Evolutionary conservation across 257 asterid genomes (phyloP), one percentile per base, ranked within the genome.

Genomic region (Solanum commersonii): DNA sequence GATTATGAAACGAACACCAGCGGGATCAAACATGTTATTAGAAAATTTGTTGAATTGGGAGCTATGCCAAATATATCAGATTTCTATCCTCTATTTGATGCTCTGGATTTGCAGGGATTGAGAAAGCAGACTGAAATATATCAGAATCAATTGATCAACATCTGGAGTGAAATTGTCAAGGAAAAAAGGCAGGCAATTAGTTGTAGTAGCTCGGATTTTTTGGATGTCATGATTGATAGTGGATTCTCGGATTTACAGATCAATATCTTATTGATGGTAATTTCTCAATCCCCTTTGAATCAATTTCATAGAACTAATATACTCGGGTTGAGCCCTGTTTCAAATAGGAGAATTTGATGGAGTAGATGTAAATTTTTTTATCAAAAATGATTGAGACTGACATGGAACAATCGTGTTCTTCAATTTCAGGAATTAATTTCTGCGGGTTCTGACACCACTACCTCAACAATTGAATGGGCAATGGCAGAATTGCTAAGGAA

Each of bases 361-460:
- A 33, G 27, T 9, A 72, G 12, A 34, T 34, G 4, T 33, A 5
- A 5, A 2, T 1, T 35, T 73, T 73, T 22, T 74, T 10, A 22
- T 22, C 8, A 74, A 33, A 35, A 37, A 5, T 37, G 33, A 37
- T 12, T 38, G 33, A 22, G 10, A 23, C 56, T 37, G 2, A 34
- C 16, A 35, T 35, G 23, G 82, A 52, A 23, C 49, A 18, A 29
- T 33, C 46, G 10, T 37, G 13, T 52, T 0, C 76, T 31, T 67
- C 77, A 6, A 29, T 76, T 34, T 52, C 27, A 89, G 89, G 92
- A 89, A 33, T 23, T 94, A 16, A 86, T 94, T 38, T 1, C 78
- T 35, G 95, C 91, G 0, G 94, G 96, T 4, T 85, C 92, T 83
- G 93, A 92, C 76, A 92, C 96, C 1, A 91, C 89, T 3, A 91